Evolutionary conservation across 306 rosid genomes (phyloP).

Genomic region (Betula pendula): DNA sequence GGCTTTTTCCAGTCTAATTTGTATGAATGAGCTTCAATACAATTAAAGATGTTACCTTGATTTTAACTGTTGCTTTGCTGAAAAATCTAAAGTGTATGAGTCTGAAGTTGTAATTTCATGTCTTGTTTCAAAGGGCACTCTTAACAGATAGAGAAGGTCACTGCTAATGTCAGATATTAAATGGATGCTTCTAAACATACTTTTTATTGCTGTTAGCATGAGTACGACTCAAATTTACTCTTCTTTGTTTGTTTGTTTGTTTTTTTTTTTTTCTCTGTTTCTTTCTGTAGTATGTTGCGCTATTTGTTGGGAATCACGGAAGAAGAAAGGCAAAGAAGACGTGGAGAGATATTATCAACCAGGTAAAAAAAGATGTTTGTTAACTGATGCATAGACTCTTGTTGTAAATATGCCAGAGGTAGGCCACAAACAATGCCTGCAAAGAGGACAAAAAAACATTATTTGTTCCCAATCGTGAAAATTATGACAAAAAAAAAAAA

Average conservation of each 20-base stretch:
- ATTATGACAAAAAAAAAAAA: conserved; percentile 3
- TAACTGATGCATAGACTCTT: conserved; percentile 16
- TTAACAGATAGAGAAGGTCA: conserved; percentile 2
- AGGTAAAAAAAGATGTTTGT: conserved; percentile 47
- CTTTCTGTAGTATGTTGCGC: conserved; percentile 63
- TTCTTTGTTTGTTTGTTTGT: too few species aligned
- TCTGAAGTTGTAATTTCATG: neutral
- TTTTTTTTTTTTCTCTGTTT: conserved; percentile 4
- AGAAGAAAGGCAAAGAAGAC: conserved; percentile 85
- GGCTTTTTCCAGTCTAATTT: neutral
- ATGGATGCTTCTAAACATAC: conserved; percentile 10
- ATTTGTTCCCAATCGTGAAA: too few species aligned
- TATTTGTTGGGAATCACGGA: conserved; percentile 84
- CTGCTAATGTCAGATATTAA: neutral
- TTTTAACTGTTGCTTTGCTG: neutral
- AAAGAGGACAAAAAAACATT: too few species aligned
- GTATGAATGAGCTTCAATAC: conserved; percentile 4
- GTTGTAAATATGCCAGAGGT: too few species aligned
- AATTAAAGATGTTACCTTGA: neutral
- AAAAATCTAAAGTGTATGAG: neutral
- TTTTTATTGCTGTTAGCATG: neutral
- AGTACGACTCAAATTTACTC: neutral
- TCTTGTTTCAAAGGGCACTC: neutral
- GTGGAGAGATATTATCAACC: conserved; percentile 88
- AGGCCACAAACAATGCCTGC: too few species aligned